A percentile compares a stretch with the other conserved stretches of the same genome.
phyloP scores from a whole-genome alignment of 2,329 filamentous ascomycete genomes.

The Teratosphaeria pseudoeucalypti region DNA sequence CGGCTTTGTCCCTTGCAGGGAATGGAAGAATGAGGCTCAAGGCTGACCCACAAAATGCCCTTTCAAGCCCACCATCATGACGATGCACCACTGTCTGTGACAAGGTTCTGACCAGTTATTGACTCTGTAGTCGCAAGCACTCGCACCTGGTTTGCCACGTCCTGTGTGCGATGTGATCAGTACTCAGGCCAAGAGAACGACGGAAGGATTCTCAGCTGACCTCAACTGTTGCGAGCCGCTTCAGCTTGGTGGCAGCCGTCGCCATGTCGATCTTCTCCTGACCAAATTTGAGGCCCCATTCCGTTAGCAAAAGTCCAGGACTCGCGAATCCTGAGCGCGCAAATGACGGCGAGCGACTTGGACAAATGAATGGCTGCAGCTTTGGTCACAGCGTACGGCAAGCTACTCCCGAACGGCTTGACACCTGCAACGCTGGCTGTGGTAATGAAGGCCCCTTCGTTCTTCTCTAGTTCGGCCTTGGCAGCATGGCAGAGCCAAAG shows the following conservation, averaged over 20 bases:
- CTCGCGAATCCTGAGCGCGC: conserved; percentile 47
- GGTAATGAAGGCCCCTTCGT: conserved; percentile 51
- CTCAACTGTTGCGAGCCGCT: conserved; percentile 46
- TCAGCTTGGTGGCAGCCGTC: conserved; percentile 34
- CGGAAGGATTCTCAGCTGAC: conserved; percentile 11
- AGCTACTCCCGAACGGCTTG: conserved; percentile 50
- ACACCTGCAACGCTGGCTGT: conserved; percentile 57
- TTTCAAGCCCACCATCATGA: conserved; percentile 4
- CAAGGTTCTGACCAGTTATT: conserved; percentile 42
- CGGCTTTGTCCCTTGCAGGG: not conserved
- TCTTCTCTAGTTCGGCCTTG: conserved; percentile 43
- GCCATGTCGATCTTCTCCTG: conserved; percentile 35
- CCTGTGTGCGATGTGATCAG: conserved; percentile 25
- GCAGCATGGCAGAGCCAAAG: conserved; percentile 50
- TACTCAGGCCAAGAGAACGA: not conserved
- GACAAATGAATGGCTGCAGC: conserved; percentile 42
- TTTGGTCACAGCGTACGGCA: conserved; percentile 33
- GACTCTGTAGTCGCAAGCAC: conserved; percentile 39
- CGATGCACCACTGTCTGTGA: conserved; percentile 38
- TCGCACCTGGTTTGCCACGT: conserved; percentile 46
- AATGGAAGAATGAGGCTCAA: not conserved
- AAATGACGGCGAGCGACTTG: conserved; percentile 44
- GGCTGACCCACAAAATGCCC: not conserved
- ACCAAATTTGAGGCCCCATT: conserved; percentile 40
- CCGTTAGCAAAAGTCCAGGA: conserved; percentile 40